A percentile compares a stretch with the other conserved stretches of the same genome.
Evolutionary conservation across 768 basidiomycete genomes (phyloP).

Genomic region (Boletus barrowsii): DNA sequence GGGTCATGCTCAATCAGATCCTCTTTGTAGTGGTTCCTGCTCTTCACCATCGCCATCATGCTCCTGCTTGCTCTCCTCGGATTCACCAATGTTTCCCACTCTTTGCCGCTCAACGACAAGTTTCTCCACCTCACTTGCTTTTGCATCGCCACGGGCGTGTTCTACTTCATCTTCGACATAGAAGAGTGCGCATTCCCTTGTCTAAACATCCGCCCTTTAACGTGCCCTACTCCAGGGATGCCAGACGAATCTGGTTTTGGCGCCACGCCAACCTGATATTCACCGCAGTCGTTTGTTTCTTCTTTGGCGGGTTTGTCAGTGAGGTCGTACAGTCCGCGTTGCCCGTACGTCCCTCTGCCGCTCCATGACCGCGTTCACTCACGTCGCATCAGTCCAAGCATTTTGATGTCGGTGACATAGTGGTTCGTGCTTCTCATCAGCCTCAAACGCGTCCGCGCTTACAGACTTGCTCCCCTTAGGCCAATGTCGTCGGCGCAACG

Average conservation of each 20-base stretch:
- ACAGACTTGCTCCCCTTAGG: conserved; percentile 42
- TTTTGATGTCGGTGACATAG: conserved; percentile 70
- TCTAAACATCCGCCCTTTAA: not conserved
- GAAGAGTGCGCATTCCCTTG: conserved; percentile 62
- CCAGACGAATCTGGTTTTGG: conserved; percentile 86
- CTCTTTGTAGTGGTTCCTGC: conserved; percentile 68
- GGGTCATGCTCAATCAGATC: conserved; percentile 4
- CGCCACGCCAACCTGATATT: conserved; percentile 66
- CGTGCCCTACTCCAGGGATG: conserved; percentile 47
- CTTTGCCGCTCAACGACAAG: conserved; percentile 75
- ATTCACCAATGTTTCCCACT: conserved; percentile 65
- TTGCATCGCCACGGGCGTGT: conserved; percentile 68
- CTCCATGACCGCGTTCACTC: not conserved
- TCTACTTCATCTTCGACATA: conserved; percentile 85
- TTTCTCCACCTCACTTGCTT: conserved; percentile 79
- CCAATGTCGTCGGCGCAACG: conserved; percentile 72
- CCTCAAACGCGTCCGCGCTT: conserved; percentile 7
- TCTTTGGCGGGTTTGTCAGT: conserved; percentile 77
- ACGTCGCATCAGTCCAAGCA: conserved; percentile 51
- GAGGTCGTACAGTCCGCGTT: conserved; percentile 79
- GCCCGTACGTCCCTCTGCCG: conserved; percentile 46
- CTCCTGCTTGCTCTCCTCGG: conserved; percentile 69
- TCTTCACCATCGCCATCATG: conserved; percentile 68
- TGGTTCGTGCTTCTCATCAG: conserved; percentile 42
- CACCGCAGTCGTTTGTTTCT: conserved; percentile 67